Percentiles rank a stretch among this genome's conserved stretches.
Conservation (phyloP, 2,329 filamentous ascomycete genomes). For the Epichloe hybrida region DNA sequence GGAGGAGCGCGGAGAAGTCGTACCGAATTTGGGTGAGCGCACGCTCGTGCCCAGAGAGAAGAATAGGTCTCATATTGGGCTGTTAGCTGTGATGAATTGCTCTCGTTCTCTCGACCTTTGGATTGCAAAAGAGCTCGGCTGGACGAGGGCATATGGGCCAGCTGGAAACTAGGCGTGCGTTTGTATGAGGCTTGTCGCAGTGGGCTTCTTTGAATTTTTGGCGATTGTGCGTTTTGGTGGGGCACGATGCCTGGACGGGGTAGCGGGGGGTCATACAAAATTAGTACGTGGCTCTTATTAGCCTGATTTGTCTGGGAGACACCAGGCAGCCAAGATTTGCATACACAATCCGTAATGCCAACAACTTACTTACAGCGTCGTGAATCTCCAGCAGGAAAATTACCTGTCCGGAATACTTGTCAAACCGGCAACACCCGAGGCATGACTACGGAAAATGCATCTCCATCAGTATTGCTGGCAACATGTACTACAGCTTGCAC, state of each 20-base stretch:
- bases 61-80: slow-evolving; percentile 83
- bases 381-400: no score
- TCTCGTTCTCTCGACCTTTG: slow-evolving; percentile 2
- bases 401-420: not conserved
- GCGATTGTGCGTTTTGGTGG: slow-evolving; percentile 34
- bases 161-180: slow-evolving; percentile 5
- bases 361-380: no score
- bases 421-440: not conserved
- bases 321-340: not conserved
- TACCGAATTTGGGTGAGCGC: slow-evolving; percentile 90
- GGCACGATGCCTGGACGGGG: slow-evolving; percentile 14
- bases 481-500: not conserved
- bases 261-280: slow-evolving; percentile 1
- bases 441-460: not conserved
- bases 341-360: no score
- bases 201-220: slow-evolving; percentile 27
- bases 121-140: not conserved
- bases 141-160: slow-evolving; percentile 7
- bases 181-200: slow-evolving; percentile 16
- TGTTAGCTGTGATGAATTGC: slow-evolving; percentile 9
- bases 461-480: not conserved
- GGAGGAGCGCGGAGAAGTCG: slow-evolving; percentile 13
- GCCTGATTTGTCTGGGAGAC: not conserved
- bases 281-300: not conserved
- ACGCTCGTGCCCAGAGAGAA: slow-evolving; percentile 92